phyloP scores from a whole-genome alignment of 2,329 filamentous ascomycete species.

The Sarocladium strictum region DNA sequence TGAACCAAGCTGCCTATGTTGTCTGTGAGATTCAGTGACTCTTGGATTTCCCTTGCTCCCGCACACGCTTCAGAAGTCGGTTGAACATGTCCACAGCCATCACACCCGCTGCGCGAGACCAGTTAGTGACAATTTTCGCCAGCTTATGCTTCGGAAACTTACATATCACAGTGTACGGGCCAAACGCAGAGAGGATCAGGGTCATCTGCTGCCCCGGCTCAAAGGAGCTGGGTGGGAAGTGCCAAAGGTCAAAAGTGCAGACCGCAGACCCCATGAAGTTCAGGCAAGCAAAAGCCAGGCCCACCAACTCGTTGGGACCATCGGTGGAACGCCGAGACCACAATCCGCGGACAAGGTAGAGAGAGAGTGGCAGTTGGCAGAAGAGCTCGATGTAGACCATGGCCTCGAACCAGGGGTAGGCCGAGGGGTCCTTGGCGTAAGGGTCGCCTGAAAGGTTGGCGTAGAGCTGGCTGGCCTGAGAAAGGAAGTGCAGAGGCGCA shows the following conservation, averaged over 20 bases:
- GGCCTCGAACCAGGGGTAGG: conserved; percentile 42
- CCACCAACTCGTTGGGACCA: conserved; percentile 40
- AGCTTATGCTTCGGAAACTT: conserved; percentile 22
- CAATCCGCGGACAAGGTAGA: conserved; percentile 40
- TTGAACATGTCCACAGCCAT: conserved; percentile 50
- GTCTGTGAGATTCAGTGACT: conserved; percentile 22
- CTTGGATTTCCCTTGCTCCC: conserved; percentile 32
- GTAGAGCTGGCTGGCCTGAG: conserved; percentile 40
- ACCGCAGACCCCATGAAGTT: conserved; percentile 44
- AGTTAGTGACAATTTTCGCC: not conserved
- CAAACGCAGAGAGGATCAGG: conserved; percentile 43
- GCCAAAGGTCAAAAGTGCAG: conserved; percentile 44
- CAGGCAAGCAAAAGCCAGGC: conserved; percentile 45
- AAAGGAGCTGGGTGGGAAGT: conserved; percentile 42
- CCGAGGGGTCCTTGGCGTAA: conserved; percentile 34
- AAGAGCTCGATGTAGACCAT: conserved; percentile 45
- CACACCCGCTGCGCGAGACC: conserved; percentile 32
- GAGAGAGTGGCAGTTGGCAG: conserved; percentile 43
- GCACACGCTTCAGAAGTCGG: conserved; percentile 40
- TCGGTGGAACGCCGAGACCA: conserved; percentile 25
- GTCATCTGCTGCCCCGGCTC: conserved; percentile 36
- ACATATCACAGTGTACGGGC: conserved; percentile 48
- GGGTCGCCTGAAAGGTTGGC: conserved; percentile 45
- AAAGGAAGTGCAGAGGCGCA: conserved; percentile 42
- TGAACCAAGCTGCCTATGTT: not conserved